phyloP scores from a whole-genome alignment of 768 basidiomycete species.

The Boletus vermiculosoides region DNA sequence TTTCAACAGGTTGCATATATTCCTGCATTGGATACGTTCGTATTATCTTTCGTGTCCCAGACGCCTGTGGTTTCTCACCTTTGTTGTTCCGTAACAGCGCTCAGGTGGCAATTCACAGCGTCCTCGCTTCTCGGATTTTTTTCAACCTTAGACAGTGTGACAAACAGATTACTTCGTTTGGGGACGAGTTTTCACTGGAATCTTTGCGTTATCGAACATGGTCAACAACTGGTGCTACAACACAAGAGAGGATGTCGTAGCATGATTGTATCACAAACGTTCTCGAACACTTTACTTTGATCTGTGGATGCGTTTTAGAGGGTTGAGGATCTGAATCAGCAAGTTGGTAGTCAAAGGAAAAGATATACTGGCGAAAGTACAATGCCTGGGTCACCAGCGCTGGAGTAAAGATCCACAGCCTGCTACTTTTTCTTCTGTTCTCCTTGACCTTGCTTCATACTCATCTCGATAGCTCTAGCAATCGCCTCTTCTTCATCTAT shows the following conservation, averaged over 20 bases:
- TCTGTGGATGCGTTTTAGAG: neutral
- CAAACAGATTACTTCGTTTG: neutral
- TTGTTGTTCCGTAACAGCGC: slow-evolving; percentile 14
- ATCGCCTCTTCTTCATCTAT: slow-evolving; percentile 88
- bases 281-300: neutral
- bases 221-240: neutral
- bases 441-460: slow-evolving; percentile 67
- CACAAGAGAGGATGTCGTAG: neutral
- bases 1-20: slow-evolving; percentile 14
- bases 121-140: slow-evolving; percentile 29
- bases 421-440: slow-evolving; percentile 38
- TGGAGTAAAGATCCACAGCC: neutral
- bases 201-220: slow-evolving; percentile 2
- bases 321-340: neutral
- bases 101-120: slow-evolving; percentile 27
- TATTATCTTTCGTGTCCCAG: neutral
- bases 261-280: neutral
- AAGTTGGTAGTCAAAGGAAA: neutral
- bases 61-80: slow-evolving; percentile 3
- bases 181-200: neutral
- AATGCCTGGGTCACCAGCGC: neutral
- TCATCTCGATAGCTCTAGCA: slow-evolving; percentile 89
- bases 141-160: slow-evolving; percentile 28
- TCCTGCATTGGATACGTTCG: slow-evolving; percentile 23
- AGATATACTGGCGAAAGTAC: slow-evolving; percentile 4